A percentile compares a stretch with the other conserved stretches of the same genome.
These are phyloP conservation scores for Limtongozyma cylindracea DNA, from an alignment of 805 yeast genomes.

Conservation along the genomic window DNA sequence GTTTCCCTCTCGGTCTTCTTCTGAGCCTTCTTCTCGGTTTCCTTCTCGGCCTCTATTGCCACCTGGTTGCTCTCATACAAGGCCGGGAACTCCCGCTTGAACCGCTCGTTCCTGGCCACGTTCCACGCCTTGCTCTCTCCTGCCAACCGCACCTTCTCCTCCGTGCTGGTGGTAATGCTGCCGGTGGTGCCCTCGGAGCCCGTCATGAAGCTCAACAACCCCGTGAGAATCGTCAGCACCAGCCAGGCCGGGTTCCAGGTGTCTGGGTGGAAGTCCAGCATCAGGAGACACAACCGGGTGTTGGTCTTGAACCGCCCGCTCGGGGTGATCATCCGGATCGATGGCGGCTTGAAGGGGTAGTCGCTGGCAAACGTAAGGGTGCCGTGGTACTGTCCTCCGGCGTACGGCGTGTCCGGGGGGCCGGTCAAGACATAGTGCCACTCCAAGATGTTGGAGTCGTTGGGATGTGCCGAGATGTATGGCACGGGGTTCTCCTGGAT, in stretches of 20 bases:
- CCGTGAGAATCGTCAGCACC: constrained; percentile 69
- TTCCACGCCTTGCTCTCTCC: constrained; percentile 34
- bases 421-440: constrained; percentile 91
- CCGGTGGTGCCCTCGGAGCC: constrained; percentile 73
- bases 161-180: constrained; percentile 38
- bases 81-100: constrained; percentile 45
- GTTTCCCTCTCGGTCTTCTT: too few species aligned
- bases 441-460: constrained; percentile 66
- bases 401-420: constrained; percentile 76
- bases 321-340: constrained; percentile 75
- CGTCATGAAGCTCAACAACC: constrained; percentile 80
- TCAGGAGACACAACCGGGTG: constrained; percentile 66
- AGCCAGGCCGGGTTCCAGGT: constrained; percentile 96
- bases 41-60: too few species aligned
- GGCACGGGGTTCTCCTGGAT: constrained; percentile 70
- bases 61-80: too few species aligned
- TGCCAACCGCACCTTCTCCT: constrained; percentile 30
- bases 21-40: too few species aligned
- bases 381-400: constrained; percentile 76
- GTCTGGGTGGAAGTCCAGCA: constrained; percentile 89
- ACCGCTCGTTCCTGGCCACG: constrained; percentile 24
- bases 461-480: constrained; percentile 61
- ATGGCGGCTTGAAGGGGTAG: constrained; percentile 82
- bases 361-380: constrained; percentile 61
- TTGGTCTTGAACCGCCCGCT: constrained; percentile 70